Conservation (phyloP, 2,329 filamentous ascomycete genomes). For the Claviceps maximensis region DNA sequence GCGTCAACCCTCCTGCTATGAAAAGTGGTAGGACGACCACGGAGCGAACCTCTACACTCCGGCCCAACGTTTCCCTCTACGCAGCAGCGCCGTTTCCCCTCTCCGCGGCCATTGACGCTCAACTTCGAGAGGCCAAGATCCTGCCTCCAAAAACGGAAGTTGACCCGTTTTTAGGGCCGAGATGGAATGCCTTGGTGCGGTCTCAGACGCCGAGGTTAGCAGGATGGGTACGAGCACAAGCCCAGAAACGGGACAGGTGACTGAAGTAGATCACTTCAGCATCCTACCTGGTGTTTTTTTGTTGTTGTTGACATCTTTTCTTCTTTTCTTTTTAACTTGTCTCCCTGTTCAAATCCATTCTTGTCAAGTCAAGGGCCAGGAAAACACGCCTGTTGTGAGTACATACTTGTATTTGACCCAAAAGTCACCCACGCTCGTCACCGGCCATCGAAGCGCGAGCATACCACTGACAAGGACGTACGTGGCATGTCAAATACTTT, state of each 20-base stretch:
- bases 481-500: too few species aligned
- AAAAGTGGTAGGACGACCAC: not conserved
- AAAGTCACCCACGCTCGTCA: too few species aligned
- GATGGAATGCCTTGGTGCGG: slow-evolving; percentile 6
- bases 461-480: too few species aligned
- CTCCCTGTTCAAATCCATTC: too few species aligned
- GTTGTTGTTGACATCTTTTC: too few species aligned
- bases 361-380: too few species aligned
- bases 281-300: not conserved
- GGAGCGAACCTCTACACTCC: not conserved
- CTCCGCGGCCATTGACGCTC: slow-evolving; percentile 1
- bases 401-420: too few species aligned
- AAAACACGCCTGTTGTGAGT: too few species aligned
- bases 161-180: slow-evolving; percentile 4
- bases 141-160: not conserved
- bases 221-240: not conserved
- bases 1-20: not conserved
- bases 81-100: not conserved
- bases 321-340: too few species aligned
- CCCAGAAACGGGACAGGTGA: not conserved
- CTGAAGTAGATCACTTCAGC: not conserved
- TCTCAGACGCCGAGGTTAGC: not conserved
- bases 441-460: too few species aligned
- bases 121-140: not conserved
- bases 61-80: slow-evolving; percentile 7